A percentile compares a stretch with the other conserved stretches of the same genome.
phyloP scores from a whole-genome alignment of 108 stramenopile species.

The Aurantiochytrium sp. region DNA sequence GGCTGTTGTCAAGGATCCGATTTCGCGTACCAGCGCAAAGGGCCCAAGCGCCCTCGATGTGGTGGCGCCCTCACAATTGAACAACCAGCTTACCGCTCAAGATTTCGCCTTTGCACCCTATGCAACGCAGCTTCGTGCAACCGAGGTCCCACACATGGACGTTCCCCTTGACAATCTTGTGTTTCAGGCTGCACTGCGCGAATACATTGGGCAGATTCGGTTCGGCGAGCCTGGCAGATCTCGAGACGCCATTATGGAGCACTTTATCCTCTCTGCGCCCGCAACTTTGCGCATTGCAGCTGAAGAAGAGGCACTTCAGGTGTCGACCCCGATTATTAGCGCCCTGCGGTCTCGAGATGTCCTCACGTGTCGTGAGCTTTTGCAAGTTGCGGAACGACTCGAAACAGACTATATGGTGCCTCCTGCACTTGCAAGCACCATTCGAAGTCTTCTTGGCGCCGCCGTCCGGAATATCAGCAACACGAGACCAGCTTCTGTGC shows the following conservation, averaged over 20 bases:
- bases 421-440: not conserved
- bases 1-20: too few relatives aligned
- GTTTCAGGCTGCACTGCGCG: not conserved
- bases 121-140: not conserved
- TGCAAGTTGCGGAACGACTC: not conserved
- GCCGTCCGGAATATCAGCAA: not conserved
- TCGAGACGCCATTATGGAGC: not conserved
- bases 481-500: not conserved
- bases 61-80: not conserved
- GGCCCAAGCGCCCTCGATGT: not conserved
- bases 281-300: not conserved
- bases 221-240: not conserved
- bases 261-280: not conserved
- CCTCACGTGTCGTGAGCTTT: not conserved
- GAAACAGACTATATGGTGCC: not conserved
- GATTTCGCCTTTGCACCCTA: not conserved
- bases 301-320: not conserved
- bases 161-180: not conserved
- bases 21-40: too few relatives aligned
- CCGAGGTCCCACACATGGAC: not conserved
- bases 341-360: not conserved
- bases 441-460: not conserved
- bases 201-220: not conserved
- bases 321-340: not conserved
- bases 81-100: not conserved